These are phyloP conservation scores for Crucibulum cyathiforme DNA, from an alignment of 1,284 basidiomycete species.

Conservation along the genomic window DNA sequence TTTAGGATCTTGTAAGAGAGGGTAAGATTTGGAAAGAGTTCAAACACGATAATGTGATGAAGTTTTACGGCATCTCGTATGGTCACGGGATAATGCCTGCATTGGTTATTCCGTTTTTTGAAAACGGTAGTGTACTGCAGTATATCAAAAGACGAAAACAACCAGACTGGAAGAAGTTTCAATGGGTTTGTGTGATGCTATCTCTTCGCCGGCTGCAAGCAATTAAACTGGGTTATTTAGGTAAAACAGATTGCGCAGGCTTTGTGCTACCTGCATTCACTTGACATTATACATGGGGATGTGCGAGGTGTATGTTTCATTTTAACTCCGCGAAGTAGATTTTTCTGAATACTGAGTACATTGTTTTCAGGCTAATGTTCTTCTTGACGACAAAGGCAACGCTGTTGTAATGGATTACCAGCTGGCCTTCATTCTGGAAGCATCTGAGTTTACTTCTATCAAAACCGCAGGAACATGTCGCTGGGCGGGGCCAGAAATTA, in stretches of 20 bases:
- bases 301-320: constrained; percentile 15
- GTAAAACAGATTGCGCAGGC: constrained; percentile 15
- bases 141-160: constrained; percentile 3
- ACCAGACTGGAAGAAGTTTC: not conserved
- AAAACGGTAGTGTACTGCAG: constrained; percentile 14
- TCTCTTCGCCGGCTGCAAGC: not conserved
- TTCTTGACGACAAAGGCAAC: constrained; percentile 16
- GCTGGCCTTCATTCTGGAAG: constrained; percentile 20
- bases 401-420: constrained; percentile 25
- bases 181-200: constrained; percentile 4
- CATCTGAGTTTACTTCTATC: constrained; percentile 24
- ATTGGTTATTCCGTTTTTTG: constrained; percentile 21
- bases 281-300: constrained; percentile 22
- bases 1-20: constrained; percentile 10
- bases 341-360: not conserved
- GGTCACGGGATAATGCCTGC: constrained; percentile 20
- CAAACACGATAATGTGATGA: constrained; percentile 20
- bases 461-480: constrained; percentile 23
- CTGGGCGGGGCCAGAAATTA: constrained; percentile 34
- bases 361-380: constrained; percentile 22
- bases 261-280: constrained; percentile 15
- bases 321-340: not conserved
- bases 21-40: constrained; percentile 11
- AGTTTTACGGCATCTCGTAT: constrained; percentile 17
- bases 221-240: constrained; percentile 3